phyloP scores from a whole-genome alignment of 305 asterid genomes.

The Galium porrigens region DNA sequence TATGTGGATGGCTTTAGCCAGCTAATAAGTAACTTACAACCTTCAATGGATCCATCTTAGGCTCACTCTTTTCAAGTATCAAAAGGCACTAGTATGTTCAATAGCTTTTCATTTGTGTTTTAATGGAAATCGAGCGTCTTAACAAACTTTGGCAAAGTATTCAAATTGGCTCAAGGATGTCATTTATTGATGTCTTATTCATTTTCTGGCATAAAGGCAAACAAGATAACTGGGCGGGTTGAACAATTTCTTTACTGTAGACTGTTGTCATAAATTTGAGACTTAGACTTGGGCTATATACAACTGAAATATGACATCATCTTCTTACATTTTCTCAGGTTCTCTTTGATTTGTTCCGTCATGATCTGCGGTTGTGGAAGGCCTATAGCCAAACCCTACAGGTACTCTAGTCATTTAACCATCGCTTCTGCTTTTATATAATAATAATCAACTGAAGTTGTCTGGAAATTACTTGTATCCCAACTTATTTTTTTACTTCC shows the following conservation, averaged over 20 bases:
- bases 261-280: neutral
- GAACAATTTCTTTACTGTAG: neutral
- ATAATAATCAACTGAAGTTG: neutral
- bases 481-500: neutral
- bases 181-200: neutral
- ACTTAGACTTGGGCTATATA: conserved; percentile 3
- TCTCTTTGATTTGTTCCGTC: conserved; percentile 73
- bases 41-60: neutral
- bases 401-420: conserved; percentile 25
- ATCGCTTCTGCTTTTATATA: neutral
- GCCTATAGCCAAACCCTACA: conserved; percentile 72
- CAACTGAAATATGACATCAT: conserved; percentile 9
- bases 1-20: neutral
- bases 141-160: neutral
- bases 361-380: conserved; percentile 75
- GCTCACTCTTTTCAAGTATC: neutral
- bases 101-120: neutral
- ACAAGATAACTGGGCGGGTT: neutral
- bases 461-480: neutral
- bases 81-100: neutral
- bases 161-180: neutral
- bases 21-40: neutral
- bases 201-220: neutral
- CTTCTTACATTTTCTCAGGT: conserved; percentile 37
- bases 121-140: neutral